Base-by-base conservation (phyloP, 257 asterid species). In the Verbascum thapsus region DNA sequence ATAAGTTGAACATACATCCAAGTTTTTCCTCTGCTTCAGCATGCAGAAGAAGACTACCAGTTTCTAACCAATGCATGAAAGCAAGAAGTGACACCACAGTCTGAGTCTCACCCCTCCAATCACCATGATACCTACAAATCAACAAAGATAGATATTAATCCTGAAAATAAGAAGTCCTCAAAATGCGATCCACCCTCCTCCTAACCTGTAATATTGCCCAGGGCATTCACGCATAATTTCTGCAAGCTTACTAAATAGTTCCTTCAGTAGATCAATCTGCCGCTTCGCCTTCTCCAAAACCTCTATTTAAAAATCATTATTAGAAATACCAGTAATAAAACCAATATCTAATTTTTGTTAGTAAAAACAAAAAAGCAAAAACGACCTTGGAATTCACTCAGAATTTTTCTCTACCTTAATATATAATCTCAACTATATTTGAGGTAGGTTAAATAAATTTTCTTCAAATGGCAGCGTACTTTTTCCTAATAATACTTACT, bases 91-190 rank as follows among this genome's bases (percentile, higher is more conserved):
- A 85, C 41, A 87, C 97, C n/a, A 71, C 95, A 9, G 81, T 65
- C 74, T 94, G 97, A 0, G 96, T 78, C 79, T 94, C 97, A 56
- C 80, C 82, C 80, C 80, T 85, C 97, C 97, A 90, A 80, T 90
- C 97, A 52, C 88, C 91, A 40, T 94, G 95, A 72, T 80, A 87
- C 82, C 99, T 80, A 66, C 58, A 60, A 48, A 60, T 49, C 47
- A 64, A 58, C 66, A 32, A 52, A 35, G 22, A 53, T 6, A 10
- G 40, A 58, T 49, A 16, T 63, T 53, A 68, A 39, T 42, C 17
- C 6, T 9, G 19, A 63, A 40, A 51, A 5, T 40, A 20, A 53
- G 6, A 13, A 58, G 13, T 16, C 42, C 49, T 5, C 42, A 44
- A 58, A 59, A n/a, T 42, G 34, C 49, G 58, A 60, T 22, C 18